Evolutionary conservation across 2,329 filamentous ascomycete genomes (phyloP), one percentile per base, ranked within the genome.

Genomic region (Capronia coronata): DNA sequence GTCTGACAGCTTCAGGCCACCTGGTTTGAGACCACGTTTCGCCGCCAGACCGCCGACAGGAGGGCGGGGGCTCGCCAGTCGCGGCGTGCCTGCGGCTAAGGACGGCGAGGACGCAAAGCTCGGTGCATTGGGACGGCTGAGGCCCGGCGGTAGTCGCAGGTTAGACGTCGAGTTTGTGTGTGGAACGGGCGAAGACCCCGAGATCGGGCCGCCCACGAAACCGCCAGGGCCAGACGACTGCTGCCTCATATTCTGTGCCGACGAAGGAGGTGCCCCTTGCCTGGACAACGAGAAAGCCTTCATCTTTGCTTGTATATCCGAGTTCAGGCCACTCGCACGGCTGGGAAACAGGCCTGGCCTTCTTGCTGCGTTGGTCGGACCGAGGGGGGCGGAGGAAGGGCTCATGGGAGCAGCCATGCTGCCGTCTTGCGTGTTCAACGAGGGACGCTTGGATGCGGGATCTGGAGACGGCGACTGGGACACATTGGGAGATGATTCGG

Each of bases 301-400:
- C 77, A 87, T 82, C 61, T 79, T 81, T 34, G 78, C 82, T 61
- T 83, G 72, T 58, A 87, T 80, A 55, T 86, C 83, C 59, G 78
- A 74, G 41, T 78, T 75, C 43, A 82, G 65, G 14, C 75, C 74
- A 42, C 75, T 75, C 34, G 72, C 69, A 49, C 73, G 65, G 18
- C 68, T 65, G 5, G 70, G 66, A 2, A 68, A 66, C 23, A 66
- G 62, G 18, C 66, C 67, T 11, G 76, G 76, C 61, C 79, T 73
- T 56, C 82, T 72, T 32, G 80, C 81, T 42, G 80, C 79, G 66
- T 83, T 88, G 62, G 95, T 72, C 50, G 86, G 78, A 34, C 88
- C 88, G 2, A 90, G 73, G 34, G 87, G 83, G 22, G 85, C 93
- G n/a, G 89, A 95, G n/a, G 82, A 89, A 5, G 84, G 71, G 48